phyloP scores from a whole-genome alignment of 73 alveolate species.

The Breviolum minutum region DNA sequence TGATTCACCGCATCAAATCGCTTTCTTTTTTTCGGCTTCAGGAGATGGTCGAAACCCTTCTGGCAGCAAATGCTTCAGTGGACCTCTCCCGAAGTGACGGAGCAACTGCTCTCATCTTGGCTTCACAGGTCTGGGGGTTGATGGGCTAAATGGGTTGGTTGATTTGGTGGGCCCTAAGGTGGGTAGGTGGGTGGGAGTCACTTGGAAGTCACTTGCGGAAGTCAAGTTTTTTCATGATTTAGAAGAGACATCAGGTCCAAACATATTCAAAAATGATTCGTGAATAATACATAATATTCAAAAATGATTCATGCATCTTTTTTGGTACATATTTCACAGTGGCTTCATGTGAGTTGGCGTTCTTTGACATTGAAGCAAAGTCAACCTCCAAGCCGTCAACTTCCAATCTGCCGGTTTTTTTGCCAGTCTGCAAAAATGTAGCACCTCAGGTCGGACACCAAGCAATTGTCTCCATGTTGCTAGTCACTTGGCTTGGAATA shows the following conservation, averaged over 20 bases:
- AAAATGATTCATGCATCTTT: too few species aligned
- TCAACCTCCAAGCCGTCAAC: too few species aligned
- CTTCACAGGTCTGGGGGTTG: constrained; percentile 6
- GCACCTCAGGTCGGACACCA: not conserved
- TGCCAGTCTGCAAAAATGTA: not conserved
- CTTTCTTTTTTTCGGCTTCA: not conserved
- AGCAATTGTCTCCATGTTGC: constrained; percentile 3
- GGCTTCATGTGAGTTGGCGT: too few species aligned
- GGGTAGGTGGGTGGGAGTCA: not conserved
- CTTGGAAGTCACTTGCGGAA: not conserved
- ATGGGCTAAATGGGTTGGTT: not conserved
- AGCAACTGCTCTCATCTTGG: constrained; percentile 49
- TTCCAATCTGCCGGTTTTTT: not conserved
- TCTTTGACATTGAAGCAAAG: too few species aligned
- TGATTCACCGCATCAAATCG: not conserved
- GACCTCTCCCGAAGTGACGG: constrained; percentile 50
- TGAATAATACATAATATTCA: too few species aligned
- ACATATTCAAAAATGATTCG: too few species aligned
- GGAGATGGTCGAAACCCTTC: constrained; percentile 42
- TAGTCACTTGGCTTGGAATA: not conserved
- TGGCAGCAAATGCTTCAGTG: constrained; percentile 40
- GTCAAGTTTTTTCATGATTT: too few species aligned
- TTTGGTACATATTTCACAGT: too few species aligned
- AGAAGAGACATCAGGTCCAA: too few species aligned
- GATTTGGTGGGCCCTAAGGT: not conserved